phyloP scores from a whole-genome alignment of 768 basidiomycete species.

The Russula emetica region DNA sequence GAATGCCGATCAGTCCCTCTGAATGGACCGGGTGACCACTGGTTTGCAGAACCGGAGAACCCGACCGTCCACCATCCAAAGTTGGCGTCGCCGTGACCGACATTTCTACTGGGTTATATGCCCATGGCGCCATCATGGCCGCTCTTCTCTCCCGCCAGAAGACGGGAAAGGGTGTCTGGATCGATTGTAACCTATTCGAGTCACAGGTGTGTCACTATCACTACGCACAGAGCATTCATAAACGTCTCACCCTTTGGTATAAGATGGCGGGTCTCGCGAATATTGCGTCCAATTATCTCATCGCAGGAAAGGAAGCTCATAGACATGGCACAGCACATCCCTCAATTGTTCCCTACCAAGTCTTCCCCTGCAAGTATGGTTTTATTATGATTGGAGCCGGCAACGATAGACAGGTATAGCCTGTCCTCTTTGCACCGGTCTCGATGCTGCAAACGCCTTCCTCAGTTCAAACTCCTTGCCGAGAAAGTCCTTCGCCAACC shows the following conservation, averaged over 20 bases:
- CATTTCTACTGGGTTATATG: slow-evolving; percentile 82
- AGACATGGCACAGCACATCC: slow-evolving; percentile 93
- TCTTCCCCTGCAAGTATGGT: slow-evolving; percentile 81
- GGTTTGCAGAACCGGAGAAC: slow-evolving; percentile 72
- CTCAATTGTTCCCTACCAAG: slow-evolving; percentile 91
- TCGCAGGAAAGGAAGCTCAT: slow-evolving; percentile 74
- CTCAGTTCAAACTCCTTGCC: slow-evolving; percentile 66
- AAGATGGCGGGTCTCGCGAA: slow-evolving; percentile 89
- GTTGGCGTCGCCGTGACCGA: slow-evolving; percentile 96
- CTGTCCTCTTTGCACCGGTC: background rate
- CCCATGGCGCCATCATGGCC: slow-evolving; percentile 91
- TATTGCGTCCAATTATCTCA: slow-evolving; percentile 90
- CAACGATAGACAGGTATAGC: slow-evolving; percentile 72
- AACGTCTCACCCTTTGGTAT: background rate
- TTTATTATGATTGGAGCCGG: slow-evolving; percentile 93
- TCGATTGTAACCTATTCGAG: slow-evolving; percentile 92
- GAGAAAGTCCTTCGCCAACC: slow-evolving; percentile 58
- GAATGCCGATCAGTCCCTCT: slow-evolving; percentile 15
- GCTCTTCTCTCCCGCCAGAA: slow-evolving; percentile 75
- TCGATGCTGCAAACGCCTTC: background rate
- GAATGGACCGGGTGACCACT: slow-evolving; percentile 22
- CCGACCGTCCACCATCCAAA: slow-evolving; percentile 80
- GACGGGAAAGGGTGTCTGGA: slow-evolving; percentile 85
- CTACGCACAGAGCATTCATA: background rate
- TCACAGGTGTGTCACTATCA: slow-evolving; percentile 56